Conservation (phyloP, 2,329 filamentous ascomycete species). For the Aspergillus amoenus region DNA sequence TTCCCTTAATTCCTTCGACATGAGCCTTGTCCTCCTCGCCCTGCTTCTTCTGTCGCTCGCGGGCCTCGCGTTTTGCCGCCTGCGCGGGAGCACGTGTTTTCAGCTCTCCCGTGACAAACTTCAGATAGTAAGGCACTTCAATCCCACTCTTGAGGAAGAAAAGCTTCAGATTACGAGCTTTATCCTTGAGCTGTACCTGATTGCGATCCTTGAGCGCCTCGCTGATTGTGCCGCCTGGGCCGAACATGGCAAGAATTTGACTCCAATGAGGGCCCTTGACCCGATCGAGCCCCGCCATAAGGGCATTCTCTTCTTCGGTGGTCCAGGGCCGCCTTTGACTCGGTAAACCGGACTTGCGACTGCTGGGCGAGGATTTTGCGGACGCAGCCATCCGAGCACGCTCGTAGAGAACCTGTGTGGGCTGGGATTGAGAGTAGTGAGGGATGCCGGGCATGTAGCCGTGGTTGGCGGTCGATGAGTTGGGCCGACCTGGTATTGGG, state of each 20-base stretch:
- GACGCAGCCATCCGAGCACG: conserved; percentile 56
- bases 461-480: conserved; percentile 39
- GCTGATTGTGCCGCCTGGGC: conserved; percentile 73
- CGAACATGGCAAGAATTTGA: conserved; percentile 83
- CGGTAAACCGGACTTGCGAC: conserved; percentile 53
- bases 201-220: conserved; percentile 85
- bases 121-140: conserved; percentile 83
- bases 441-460: conserved; percentile 47
- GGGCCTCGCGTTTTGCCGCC: conserved; percentile 50
- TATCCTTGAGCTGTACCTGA: conserved; percentile 90
- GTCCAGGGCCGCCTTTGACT: conserved; percentile 77
- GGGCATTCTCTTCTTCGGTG: conserved; percentile 81
- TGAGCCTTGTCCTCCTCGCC: conserved; percentile 49
- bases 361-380: conserved; percentile 54
- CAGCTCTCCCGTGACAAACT: conserved; percentile 84
- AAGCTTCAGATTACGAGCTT: conserved; percentile 83
- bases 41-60: conserved; percentile 47
- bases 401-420: conserved; percentile 59
- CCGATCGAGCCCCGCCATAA: conserved; percentile 83
- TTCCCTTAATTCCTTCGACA: conserved; percentile 48
- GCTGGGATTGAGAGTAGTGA: conserved; percentile 49
- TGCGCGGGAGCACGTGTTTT: conserved; percentile 76
- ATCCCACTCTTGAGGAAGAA: conserved; percentile 91
- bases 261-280: conserved; percentile 93
- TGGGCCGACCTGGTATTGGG: conserved; percentile 29